Conservation (phyloP, 2,329 filamentous ascomycete genomes). For the Pseudocercospora cruenta region DNA sequence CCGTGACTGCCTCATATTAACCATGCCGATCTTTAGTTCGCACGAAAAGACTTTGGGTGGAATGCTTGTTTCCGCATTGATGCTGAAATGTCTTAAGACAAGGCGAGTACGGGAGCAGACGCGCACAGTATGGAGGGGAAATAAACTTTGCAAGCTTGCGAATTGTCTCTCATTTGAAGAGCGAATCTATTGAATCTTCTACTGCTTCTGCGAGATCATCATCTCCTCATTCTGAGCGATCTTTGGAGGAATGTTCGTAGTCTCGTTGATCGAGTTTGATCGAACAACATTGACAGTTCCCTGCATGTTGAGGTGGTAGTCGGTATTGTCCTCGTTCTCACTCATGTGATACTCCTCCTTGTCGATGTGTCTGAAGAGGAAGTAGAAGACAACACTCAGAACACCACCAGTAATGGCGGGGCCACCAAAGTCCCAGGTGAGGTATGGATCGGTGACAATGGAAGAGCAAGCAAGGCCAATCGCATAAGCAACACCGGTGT, state of each 20-base stretch:
- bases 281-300: slow-evolving; percentile 15
- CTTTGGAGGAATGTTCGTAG: slow-evolving; percentile 10
- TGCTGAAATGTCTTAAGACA: no score
- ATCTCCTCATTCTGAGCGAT: slow-evolving; percentile 22
- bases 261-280: slow-evolving; percentile 18
- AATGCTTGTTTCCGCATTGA: no score
- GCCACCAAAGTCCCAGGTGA: slow-evolving; percentile 55
- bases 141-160: no score
- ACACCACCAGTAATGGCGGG: slow-evolving; percentile 54
- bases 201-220: slow-evolving; percentile 24
- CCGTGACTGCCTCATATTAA: no score
- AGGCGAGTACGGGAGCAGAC: no score
- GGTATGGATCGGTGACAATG: slow-evolving; percentile 50
- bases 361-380: slow-evolving; percentile 49
- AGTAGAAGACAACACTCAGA: slow-evolving; percentile 55
- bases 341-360: slow-evolving; percentile 34
- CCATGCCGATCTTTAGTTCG: no score
- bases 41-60: no score
- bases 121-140: no score
- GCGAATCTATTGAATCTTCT: no score
- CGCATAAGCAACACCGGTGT: slow-evolving; percentile 44
- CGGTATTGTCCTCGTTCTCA: slow-evolving; percentile 18
- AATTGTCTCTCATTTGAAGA: no score
- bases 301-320: slow-evolving; percentile 16
- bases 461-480: slow-evolving; percentile 45